A percentile compares a stretch with the other conserved stretches of the same genome.
These are phyloP conservation scores for Keithomyces neogunnii DNA, from an alignment of 2,329 filamentous ascomycete species.

Conservation along the genomic window DNA sequence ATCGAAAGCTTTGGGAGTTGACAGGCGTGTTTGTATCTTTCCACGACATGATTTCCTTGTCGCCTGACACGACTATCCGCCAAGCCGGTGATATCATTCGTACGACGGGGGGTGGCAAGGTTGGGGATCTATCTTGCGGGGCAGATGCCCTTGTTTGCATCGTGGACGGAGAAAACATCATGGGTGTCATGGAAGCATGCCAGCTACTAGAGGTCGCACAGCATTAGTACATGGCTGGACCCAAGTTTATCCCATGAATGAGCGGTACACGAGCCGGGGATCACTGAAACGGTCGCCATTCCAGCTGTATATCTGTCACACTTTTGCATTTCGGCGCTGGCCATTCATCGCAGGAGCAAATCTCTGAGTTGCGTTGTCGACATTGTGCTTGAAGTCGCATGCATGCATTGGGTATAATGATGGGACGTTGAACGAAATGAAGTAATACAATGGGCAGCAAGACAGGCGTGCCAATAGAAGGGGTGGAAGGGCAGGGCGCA, in stretches of 20 bases:
- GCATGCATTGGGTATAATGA: neutral
- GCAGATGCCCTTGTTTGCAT: constrained; percentile 20
- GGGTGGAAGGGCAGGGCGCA: too few relatives aligned
- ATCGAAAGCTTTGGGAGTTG: constrained; percentile 31
- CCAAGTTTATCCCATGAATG: neutral
- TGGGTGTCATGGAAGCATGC: constrained; percentile 11
- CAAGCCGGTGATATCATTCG: constrained; percentile 44
- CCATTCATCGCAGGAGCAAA: too few relatives aligned
- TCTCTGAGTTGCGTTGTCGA: too few relatives aligned
- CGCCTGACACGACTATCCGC: constrained; percentile 45
- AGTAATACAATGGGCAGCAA: too few relatives aligned
- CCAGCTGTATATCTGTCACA: too few relatives aligned
- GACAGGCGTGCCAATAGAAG: too few relatives aligned
- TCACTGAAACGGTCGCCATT: too few relatives aligned
- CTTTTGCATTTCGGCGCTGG: too few relatives aligned
- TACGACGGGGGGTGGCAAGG: constrained; percentile 2
- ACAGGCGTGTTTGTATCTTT: constrained; percentile 39
- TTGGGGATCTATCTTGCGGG: constrained; percentile 17
- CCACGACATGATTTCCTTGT: constrained; percentile 51
- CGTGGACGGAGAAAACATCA: constrained; percentile 19
- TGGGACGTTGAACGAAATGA: neutral
- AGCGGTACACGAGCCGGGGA: neutral
- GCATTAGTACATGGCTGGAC: neutral
- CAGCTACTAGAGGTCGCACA: constrained; percentile 4
- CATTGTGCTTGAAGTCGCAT: too few relatives aligned